Conservation (phyloP, 2,329 filamentous ascomycete species). For the Fusarium continuum region DNA sequence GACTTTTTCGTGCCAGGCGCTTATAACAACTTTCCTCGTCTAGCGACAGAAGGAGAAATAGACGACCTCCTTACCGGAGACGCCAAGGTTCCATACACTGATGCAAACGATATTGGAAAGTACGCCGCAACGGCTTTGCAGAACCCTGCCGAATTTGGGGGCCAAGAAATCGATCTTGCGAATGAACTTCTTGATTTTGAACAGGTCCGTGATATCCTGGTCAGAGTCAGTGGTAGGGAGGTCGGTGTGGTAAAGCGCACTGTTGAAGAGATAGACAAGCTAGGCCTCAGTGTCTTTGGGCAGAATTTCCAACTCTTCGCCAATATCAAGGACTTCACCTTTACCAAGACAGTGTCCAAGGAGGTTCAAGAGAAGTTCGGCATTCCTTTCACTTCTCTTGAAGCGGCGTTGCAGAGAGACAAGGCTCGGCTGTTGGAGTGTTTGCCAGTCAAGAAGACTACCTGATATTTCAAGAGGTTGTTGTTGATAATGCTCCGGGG, state of each 20-base stretch:
- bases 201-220: slow-evolving; percentile 43
- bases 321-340: slow-evolving; percentile 9
- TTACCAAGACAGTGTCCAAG: background rate
- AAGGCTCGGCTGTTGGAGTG: slow-evolving; percentile 12
- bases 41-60: slow-evolving; percentile 43
- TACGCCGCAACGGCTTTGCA: slow-evolving; percentile 48
- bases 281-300: background rate
- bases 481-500: no score
- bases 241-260: slow-evolving; percentile 35
- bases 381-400: slow-evolving; percentile 19
- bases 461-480: no score
- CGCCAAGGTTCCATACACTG: slow-evolving; percentile 42
- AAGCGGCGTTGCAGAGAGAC: slow-evolving; percentile 20
- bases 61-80: slow-evolving; percentile 39
- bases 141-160: slow-evolving; percentile 44
- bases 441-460: background rate
- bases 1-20: slow-evolving; percentile 42
- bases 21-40: slow-evolving; percentile 42
- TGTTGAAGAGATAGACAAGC: slow-evolving; percentile 4
- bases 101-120: slow-evolving; percentile 45
- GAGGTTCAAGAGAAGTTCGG: slow-evolving; percentile 4
- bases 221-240: slow-evolving; percentile 44
- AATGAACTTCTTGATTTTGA: slow-evolving; percentile 45
- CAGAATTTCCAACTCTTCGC: slow-evolving; percentile 23
- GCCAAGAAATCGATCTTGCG: slow-evolving; percentile 46